Evolutionary conservation across 768 basidiomycete genomes (phyloP), one percentile per base, ranked within the genome.

Genomic region (Tylopilus subfusipes): DNA sequence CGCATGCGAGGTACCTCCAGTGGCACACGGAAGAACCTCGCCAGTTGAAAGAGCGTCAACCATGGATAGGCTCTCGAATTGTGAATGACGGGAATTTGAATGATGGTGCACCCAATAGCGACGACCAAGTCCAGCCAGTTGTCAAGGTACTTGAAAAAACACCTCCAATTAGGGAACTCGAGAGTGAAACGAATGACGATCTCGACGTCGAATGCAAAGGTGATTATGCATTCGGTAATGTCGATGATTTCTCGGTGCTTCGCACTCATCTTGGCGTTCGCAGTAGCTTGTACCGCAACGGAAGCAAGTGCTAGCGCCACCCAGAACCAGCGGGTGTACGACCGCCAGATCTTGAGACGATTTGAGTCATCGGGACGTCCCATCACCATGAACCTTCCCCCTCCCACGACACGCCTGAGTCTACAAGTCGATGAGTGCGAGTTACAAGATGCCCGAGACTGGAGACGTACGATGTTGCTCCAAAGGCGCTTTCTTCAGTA

Each of bases 401-500:
- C 83, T 54, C 83, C 84, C 4, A 78, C 70, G 10, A 72, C 63
- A 18, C 63, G 64, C 12, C 68, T 71, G 12, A 77, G 60, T 16
- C 78, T 79, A 46, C 12, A 54, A 14, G 48, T 52, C 45, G 53
- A 16, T 52, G 29, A 53, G 42, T 22, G 29, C 18, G 16, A 33
- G 39, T 13, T 11, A 24, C 8, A 21, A 29, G 29, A 39, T n/a
- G 8, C 5, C 40, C 10, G n/a, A 30, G 33, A 39, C 21, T 8
- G 25, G 11, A 34, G 2, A 58, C 65, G 21, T 38, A 68, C 68
- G 68, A 55, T 33, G 66, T 84, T 25, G 91, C 90, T 30, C 93
- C 93, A 68, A 98, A 98, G 1, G 95, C 96, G 68, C 90, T 93
- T 67, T 87, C 87, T 67, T 85, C 82, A 4, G 94, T 96, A 63